Evolutionary conservation across 192 early-diverging fungal species (phyloP).

Genomic region (Pecoramyces ruminantium): DNA sequence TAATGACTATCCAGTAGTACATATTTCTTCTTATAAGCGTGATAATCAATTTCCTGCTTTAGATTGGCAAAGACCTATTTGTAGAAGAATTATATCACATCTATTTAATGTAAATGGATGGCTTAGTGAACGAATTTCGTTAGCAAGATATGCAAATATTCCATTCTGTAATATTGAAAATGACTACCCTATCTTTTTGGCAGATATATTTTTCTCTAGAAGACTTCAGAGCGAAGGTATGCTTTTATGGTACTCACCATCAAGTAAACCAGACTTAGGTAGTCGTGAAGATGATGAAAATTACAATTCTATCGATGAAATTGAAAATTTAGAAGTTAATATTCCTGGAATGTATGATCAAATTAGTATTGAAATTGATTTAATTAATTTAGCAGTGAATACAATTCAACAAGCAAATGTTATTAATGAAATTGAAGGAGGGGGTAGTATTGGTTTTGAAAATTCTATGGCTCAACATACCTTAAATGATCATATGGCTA

Average conservation of each 20-base stretch:
- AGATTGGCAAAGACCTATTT: slow-evolving; percentile 64
- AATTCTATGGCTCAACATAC: slow-evolving; percentile 20
- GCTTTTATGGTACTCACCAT: slow-evolving; percentile 80
- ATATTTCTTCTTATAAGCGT: slow-evolving; percentile 48
- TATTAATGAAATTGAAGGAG: slow-evolving; percentile 65
- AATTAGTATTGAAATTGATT: slow-evolving; percentile 71
- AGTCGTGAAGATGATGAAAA: slow-evolving; percentile 71
- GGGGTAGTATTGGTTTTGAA: slow-evolving; percentile 15
- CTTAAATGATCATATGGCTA: slow-evolving; percentile 40
- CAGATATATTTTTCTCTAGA: slow-evolving; percentile 74
- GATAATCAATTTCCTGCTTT: slow-evolving; percentile 59
- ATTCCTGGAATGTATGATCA: slow-evolving; percentile 53
- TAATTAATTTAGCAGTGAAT: slow-evolving; percentile 66
- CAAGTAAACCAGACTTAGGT: slow-evolving; percentile 67
- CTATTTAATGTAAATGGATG: slow-evolving; percentile 58
- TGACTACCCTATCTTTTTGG: slow-evolving; percentile 62
- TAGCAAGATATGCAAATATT: slow-evolving; percentile 65
- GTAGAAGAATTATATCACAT: slow-evolving; percentile 54
- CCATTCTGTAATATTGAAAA: slow-evolving; percentile 79
- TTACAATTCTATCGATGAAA: slow-evolving; percentile 19
- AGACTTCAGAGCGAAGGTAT: slow-evolving; percentile 58
- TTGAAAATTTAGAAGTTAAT: slow-evolving; percentile 57
- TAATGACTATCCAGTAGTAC: slow-evolving; percentile 49
- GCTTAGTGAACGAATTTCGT: slow-evolving; percentile 49
- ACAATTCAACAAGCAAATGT: slow-evolving; percentile 57